Evolutionary conservation across 2,329 filamentous ascomycete genomes (phyloP).

Genomic region (Furcasterigmium furcatum): DNA sequence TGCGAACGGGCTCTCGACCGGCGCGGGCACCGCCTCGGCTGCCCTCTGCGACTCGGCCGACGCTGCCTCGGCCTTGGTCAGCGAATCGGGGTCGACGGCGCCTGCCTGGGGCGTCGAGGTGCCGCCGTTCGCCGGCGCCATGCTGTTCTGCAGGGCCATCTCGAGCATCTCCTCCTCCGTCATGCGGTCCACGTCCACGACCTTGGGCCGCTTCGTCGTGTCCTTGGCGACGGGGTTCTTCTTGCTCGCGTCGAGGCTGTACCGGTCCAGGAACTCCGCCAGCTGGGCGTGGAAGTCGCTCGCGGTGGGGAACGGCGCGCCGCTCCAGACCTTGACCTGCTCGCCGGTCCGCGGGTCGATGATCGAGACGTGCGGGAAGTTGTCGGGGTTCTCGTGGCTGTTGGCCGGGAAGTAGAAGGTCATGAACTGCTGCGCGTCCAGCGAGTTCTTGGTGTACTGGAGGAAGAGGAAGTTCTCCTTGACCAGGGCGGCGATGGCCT

Average conservation of each 20-base stretch:
- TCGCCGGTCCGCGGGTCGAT: slow-evolving; percentile 94
- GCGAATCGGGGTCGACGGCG: slow-evolving; percentile 78
- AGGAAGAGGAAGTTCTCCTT: slow-evolving; percentile 93
- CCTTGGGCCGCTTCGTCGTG: slow-evolving; percentile 66
- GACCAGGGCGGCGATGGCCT: slow-evolving; percentile 73
- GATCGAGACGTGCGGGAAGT: slow-evolving; percentile 94
- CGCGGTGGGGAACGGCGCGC: slow-evolving; percentile 71
- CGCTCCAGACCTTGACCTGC: slow-evolving; percentile 95
- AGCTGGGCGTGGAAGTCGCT: slow-evolving; percentile 86
- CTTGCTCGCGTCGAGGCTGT: slow-evolving; percentile 81
- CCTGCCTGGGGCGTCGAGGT: slow-evolving; percentile 41
- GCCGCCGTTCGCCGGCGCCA: slow-evolving; percentile 47
- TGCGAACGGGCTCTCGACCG: slow-evolving; percentile 50
- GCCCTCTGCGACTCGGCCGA: slow-evolving; percentile 29
- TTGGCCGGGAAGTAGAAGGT: slow-evolving; percentile 81
- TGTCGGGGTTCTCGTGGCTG: slow-evolving; percentile 74
- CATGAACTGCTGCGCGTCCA: slow-evolving; percentile 74
- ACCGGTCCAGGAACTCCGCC: slow-evolving; percentile 94
- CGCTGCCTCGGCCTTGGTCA: slow-evolving; percentile 60
- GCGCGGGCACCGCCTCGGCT: slow-evolving; percentile 21
- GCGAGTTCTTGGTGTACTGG: slow-evolving; percentile 87
- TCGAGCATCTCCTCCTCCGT: slow-evolving; percentile 97
- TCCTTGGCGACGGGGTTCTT: slow-evolving; percentile 89
- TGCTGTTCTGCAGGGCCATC: slow-evolving; percentile 85
- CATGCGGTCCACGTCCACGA: slow-evolving; percentile 79